Conservation (phyloP, 495 filamentous ascomycete species). For the Halenospora varia region DNA sequence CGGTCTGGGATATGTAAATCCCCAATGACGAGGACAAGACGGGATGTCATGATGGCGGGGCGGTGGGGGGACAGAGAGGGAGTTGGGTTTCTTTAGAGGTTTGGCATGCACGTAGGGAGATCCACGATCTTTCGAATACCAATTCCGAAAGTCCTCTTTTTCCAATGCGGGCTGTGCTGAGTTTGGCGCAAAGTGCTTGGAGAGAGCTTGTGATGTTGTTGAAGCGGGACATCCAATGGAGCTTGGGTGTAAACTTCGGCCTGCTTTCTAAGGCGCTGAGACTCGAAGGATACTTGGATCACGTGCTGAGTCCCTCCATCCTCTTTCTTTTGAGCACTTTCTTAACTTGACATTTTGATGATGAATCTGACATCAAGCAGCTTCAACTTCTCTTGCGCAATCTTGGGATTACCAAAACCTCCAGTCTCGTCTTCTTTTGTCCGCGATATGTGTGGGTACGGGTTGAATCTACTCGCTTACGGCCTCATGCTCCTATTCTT, state of each 20-base stretch:
- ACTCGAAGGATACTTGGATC: not conserved
- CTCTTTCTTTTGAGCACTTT: not conserved
- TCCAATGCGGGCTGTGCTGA: not conserved
- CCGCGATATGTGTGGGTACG: too few species aligned
- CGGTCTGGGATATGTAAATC: conserved; percentile 98
- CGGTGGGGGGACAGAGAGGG: too few species aligned
- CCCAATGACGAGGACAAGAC: conserved; percentile 86
- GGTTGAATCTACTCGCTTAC: too few species aligned
- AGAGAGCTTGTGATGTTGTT: not conserved
- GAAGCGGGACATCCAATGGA: not conserved
- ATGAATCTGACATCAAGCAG: too few species aligned
- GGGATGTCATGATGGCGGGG: conserved; percentile 59
- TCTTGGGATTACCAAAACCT: too few species aligned
- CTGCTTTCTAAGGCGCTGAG: too few species aligned
- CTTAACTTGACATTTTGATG: too few species aligned
- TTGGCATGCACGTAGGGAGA: not conserved
- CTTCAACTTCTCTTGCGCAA: too few species aligned
- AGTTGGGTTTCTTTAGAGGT: not conserved
- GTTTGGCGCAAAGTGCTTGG: not conserved
- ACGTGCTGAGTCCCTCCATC: not conserved
- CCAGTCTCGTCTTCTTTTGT: too few species aligned
- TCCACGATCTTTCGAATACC: not conserved
- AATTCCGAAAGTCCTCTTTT: not conserved
- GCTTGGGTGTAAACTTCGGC: not conserved
- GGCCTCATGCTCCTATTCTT: too few species aligned